A percentile compares a stretch with the other conserved stretches of the same genome.
phyloP scores from a whole-genome alignment of 2,329 filamentous ascomycete species.

The Colletotrichum sp. region DNA sequence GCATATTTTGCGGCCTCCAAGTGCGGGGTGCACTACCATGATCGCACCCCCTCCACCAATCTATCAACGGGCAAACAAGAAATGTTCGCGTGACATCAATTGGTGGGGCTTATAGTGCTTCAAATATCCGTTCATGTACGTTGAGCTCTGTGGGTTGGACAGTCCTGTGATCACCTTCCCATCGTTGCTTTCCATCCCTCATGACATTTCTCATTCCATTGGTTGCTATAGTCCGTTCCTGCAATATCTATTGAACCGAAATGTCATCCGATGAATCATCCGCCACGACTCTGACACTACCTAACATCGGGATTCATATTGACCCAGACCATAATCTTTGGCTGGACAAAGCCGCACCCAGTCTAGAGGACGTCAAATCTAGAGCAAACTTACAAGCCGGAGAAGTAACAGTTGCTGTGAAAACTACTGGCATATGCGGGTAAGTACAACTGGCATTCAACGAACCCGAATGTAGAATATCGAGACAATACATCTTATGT shows the following conservation, averaged over 20 bases:
- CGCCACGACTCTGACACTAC: not conserved
- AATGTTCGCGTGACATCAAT: not conserved
- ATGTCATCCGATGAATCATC: not conserved
- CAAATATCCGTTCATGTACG: not conserved
- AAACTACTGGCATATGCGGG: conserved; percentile 97
- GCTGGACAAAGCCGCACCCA: conserved; percentile 80
- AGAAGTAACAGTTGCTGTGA: conserved; percentile 86
- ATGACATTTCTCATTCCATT: not conserved
- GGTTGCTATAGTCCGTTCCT: not conserved
- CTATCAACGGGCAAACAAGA: not conserved
- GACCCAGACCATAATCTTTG: conserved; percentile 95
- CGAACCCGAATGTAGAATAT: not conserved
- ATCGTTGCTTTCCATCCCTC: not conserved
- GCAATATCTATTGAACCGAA: not conserved
- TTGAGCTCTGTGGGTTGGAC: not conserved
- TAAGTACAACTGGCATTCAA: conserved; percentile 38
- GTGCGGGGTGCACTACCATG: not conserved
- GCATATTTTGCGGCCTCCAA: not conserved
- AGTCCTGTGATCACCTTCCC: not conserved
- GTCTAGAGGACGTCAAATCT: conserved; percentile 73
- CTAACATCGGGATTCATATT: conserved; percentile 95
- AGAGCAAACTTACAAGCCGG: conserved; percentile 75
- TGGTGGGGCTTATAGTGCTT: not conserved
- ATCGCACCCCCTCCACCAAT: not conserved
- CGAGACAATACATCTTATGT: not conserved